A percentile compares a stretch with the other conserved stretches of the same genome.
Conservation (phyloP, 106 monocot genomes). For the Dendrobium officinale region DNA sequence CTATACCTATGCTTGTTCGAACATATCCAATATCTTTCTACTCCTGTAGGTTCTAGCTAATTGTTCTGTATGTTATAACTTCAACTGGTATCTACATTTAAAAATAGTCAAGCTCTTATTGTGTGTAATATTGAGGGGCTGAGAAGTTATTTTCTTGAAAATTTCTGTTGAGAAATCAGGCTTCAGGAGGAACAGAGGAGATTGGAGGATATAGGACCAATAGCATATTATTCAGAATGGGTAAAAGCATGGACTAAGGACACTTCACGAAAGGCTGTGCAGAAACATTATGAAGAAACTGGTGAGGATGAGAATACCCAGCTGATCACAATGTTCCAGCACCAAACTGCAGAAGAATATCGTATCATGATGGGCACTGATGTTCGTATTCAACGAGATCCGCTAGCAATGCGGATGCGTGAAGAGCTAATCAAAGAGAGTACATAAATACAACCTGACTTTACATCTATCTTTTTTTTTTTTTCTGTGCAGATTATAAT, state of each 20-base stretch:
- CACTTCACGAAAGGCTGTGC: slow-evolving; percentile 79
- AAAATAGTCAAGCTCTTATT: too few species aligned
- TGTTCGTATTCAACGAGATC: slow-evolving; percentile 70
- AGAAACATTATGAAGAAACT: slow-evolving; percentile 84
- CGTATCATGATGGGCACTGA: slow-evolving; percentile 99
- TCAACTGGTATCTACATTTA: not conserved
- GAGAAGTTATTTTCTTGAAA: not conserved
- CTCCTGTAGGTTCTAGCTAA: not conserved
- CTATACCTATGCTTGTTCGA: not conserved
- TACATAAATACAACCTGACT: slow-evolving; percentile 17
- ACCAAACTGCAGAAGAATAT: slow-evolving; percentile 92
- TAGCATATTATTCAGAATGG: slow-evolving; percentile 97
- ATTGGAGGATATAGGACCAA: slow-evolving; percentile 79
- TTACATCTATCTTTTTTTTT: not conserved
- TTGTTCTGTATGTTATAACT: not conserved
- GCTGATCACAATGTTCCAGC: slow-evolving; percentile 79
- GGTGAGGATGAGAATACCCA: slow-evolving; percentile 90
- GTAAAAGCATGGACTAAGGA: slow-evolving; percentile 83
- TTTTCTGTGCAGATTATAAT: not conserved
- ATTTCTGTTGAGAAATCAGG: slow-evolving; percentile 24
- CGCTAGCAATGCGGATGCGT: slow-evolving; percentile 84
- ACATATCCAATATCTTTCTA: not conserved
- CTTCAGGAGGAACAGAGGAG: slow-evolving; percentile 61
- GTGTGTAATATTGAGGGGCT: not conserved
- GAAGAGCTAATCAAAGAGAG: slow-evolving; percentile 97